Percentiles rank a stretch among this genome's conserved stretches.
Conservation (phyloP, 2,329 filamentous ascomycete genomes). For the Hirsutella rhossiliensis region DNA sequence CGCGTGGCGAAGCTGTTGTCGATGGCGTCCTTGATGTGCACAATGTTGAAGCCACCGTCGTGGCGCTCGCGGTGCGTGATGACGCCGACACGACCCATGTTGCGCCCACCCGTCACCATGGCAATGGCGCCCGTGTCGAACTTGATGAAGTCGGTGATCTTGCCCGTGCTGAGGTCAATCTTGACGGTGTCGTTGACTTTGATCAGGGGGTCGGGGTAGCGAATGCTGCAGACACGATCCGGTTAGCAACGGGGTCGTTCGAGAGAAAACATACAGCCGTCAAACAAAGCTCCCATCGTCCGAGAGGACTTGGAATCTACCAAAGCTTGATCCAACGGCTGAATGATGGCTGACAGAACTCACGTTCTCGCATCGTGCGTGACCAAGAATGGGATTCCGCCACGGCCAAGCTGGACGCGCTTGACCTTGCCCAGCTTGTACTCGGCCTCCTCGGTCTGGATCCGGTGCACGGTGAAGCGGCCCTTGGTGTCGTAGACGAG, state of each 20-base stretch:
- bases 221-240: conserved; percentile 56
- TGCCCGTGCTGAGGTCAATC: conserved; percentile 93
- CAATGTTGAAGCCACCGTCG: conserved; percentile 99
- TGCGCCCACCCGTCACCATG: conserved; percentile 99
- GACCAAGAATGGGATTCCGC: conserved; percentile 99
- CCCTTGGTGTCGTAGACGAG: conserved; percentile 99
- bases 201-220: conserved; percentile 95
- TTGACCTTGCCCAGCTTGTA: conserved; percentile 99
- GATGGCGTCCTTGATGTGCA: conserved; percentile 99
- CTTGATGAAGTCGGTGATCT: conserved; percentile 96
- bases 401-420: conserved; percentile 97
- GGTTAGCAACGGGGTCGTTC: conserved; percentile 24
- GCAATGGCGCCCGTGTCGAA: conserved; percentile 97
- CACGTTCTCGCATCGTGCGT: conserved; percentile 99
- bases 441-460: conserved; percentile 95
- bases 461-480: conserved; percentile 99
- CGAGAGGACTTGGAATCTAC: conserved; percentile 38
- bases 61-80: conserved; percentile 99
- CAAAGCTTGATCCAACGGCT: conserved; percentile 99
- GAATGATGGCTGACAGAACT: conserved; percentile 97
- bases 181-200: conserved; percentile 99
- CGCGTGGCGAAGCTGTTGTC: conserved; percentile 99
- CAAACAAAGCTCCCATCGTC: conserved; percentile 21
- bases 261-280: conserved; percentile 41
- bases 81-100: conserved; percentile 99